Evolutionary conservation across 495 filamentous ascomycete genomes (phyloP).

Genomic region (Daldinia bambusicola): DNA sequence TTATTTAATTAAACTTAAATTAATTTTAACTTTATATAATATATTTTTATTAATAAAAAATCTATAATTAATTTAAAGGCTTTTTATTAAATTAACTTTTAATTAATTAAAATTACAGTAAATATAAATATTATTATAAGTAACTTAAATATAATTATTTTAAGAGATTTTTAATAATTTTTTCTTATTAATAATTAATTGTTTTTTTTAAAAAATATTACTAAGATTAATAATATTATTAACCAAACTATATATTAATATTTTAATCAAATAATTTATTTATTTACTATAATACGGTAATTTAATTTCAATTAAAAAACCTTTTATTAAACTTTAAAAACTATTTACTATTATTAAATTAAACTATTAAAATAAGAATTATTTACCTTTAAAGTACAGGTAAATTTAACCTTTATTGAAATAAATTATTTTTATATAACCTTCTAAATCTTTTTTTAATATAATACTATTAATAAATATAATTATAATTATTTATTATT

Average conservation of each 20-base stretch:
- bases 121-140: not conserved
- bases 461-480: not conserved
- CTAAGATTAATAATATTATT: not conserved
- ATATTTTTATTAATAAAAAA: no score
- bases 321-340: not conserved
- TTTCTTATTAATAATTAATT: not conserved
- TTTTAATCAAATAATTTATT: not conserved
- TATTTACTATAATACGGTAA: not conserved
- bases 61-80: no score
- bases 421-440: not conserved
- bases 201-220: not conserved
- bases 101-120: no score
- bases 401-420: no score
- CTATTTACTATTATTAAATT: not conserved
- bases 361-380: no score
- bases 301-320: not conserved
- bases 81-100: no score
- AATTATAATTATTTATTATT: slow-evolving; percentile 1
- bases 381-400: no score
- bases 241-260: not conserved
- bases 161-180: not conserved
- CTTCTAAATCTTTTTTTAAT: not conserved
- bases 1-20: no score
- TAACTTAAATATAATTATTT: no score
- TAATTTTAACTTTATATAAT: no score